Evolutionary conservation across 2,329 filamentous ascomycete genomes (phyloP).

Genomic region (Aureobasidium namibiae): DNA sequence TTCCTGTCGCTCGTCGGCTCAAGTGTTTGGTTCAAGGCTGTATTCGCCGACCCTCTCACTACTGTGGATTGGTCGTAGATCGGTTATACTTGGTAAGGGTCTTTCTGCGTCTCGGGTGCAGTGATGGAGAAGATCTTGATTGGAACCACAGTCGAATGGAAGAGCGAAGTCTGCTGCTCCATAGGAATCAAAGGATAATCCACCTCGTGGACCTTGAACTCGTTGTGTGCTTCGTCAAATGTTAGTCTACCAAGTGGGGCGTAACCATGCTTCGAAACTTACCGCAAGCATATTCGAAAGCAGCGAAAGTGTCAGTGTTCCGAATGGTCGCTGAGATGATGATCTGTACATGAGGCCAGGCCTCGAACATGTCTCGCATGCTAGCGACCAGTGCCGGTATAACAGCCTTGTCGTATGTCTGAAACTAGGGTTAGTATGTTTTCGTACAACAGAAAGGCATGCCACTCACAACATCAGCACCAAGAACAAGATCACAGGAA

Average conservation of each 20-base stretch:
- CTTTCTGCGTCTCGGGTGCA: slow-evolving; percentile 9
- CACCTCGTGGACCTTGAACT: slow-evolving; percentile 25
- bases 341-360: slow-evolving; percentile 49
- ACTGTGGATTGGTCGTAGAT: too few species aligned
- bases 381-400: slow-evolving; percentile 59
- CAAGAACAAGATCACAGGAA: slow-evolving; percentile 56
- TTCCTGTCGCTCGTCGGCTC: background rate
- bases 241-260: too few species aligned
- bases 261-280: slow-evolving; percentile 17
- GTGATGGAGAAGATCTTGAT: slow-evolving; percentile 25
- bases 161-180: slow-evolving; percentile 26
- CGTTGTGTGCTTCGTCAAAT: slow-evolving; percentile 20
- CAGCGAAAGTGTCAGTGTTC: slow-evolving; percentile 59
- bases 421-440: background rate
- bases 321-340: slow-evolving; percentile 64
- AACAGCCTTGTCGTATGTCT: slow-evolving; percentile 62
- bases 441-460: background rate
- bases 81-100: slow-evolving; percentile 13
- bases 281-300: slow-evolving; percentile 54
- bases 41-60: too few species aligned
- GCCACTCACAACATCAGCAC: slow-evolving; percentile 57
- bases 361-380: slow-evolving; percentile 51
- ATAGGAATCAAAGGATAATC: slow-evolving; percentile 24
- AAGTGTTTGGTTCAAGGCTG: too few species aligned
- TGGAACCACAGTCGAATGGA: slow-evolving; percentile 28